Evolutionary conservation across 1,139 yeast species (phyloP).

Genomic region (Hansenula lynferdii): DNA sequence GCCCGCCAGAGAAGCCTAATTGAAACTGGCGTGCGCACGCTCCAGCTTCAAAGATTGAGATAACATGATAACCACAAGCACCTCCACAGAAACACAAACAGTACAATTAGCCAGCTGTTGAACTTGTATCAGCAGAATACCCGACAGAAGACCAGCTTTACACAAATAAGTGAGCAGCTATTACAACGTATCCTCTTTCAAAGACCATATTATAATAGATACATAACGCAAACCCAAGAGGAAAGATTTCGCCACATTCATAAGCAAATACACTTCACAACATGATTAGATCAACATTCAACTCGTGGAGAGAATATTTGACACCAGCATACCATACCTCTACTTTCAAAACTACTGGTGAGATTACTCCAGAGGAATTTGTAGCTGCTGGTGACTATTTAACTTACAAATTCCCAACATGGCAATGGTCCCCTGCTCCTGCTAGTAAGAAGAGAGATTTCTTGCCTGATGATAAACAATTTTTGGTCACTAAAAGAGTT

Average conservation of each 20-base stretch:
- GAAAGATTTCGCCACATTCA: neutral
- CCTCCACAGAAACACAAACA: too few species aligned
- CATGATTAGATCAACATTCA: conserved; percentile 64
- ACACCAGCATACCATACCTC: conserved; percentile 87
- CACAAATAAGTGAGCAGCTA: too few species aligned
- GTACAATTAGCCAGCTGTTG: too few species aligned
- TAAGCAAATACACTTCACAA: neutral
- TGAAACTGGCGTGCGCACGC: too few species aligned
- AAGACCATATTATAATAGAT: too few species aligned
- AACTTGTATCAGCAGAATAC: too few species aligned
- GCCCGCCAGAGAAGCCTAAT: too few species aligned
- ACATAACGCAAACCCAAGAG: too few species aligned
- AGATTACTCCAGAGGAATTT: conserved; percentile 91
- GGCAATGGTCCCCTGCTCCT: conserved; percentile 88
- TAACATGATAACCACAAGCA: too few species aligned
- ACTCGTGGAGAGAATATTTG: conserved; percentile 83
- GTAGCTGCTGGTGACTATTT: conserved; percentile 90
- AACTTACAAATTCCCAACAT: conserved; percentile 89
- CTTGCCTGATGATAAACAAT: conserved; percentile 83
- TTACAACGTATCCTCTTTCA: too few species aligned
- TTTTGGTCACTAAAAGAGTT: conserved; percentile 79
- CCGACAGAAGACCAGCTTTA: too few species aligned
- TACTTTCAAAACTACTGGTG: conserved; percentile 80
- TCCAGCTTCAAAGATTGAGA: too few species aligned
- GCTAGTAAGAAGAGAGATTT: conserved; percentile 57